Conservation (phyloP, 768 basidiomycete genomes). For the Neoboletus brunneissimus region DNA sequence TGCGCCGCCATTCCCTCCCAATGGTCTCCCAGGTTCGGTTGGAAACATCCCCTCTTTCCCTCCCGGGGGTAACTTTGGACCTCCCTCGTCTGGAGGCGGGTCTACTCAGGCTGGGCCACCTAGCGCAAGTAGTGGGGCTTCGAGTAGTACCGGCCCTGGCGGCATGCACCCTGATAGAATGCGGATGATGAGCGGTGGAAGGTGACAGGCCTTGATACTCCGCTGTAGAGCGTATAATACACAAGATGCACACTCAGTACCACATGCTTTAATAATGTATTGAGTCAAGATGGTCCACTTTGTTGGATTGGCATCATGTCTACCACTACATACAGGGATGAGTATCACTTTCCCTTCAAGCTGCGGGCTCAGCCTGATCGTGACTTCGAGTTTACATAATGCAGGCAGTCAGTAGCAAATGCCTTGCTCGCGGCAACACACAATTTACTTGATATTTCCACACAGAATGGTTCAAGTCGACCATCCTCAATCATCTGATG, state of each 20-base stretch:
- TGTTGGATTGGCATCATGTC: neutral
- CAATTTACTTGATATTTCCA: slow-evolving; percentile 34
- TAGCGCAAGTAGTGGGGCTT: slow-evolving; percentile 23
- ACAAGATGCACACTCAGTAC: neutral
- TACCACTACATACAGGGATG: neutral
- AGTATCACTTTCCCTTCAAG: neutral
- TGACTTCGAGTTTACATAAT: slow-evolving; percentile 10
- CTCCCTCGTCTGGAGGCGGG: slow-evolving; percentile 38
- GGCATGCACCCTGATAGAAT: slow-evolving; percentile 83
- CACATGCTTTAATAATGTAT: neutral
- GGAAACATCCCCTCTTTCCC: slow-evolving; percentile 33
- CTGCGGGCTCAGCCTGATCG: neutral
- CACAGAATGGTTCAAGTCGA: slow-evolving; percentile 44
- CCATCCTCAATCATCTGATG: slow-evolving; percentile 37
- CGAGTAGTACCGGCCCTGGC: slow-evolving; percentile 48
- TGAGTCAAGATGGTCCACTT: neutral
- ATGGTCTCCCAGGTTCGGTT: slow-evolving; percentile 31
- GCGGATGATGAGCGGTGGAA: slow-evolving; percentile 63
- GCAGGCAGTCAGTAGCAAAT: slow-evolving; percentile 24
- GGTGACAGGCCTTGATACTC: slow-evolving; percentile 9
- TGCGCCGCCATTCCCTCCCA: slow-evolving; percentile 54
- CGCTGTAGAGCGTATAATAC: neutral
- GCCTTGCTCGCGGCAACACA: slow-evolving; percentile 18
- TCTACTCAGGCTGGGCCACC: slow-evolving; percentile 46
- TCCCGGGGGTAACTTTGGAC: slow-evolving; percentile 33